Percentiles rank a stretch among this genome's conserved stretches.
Evolutionary conservation across 2,329 filamentous ascomycete genomes (phyloP).

Genomic region (Fusarium coffeatum): DNA sequence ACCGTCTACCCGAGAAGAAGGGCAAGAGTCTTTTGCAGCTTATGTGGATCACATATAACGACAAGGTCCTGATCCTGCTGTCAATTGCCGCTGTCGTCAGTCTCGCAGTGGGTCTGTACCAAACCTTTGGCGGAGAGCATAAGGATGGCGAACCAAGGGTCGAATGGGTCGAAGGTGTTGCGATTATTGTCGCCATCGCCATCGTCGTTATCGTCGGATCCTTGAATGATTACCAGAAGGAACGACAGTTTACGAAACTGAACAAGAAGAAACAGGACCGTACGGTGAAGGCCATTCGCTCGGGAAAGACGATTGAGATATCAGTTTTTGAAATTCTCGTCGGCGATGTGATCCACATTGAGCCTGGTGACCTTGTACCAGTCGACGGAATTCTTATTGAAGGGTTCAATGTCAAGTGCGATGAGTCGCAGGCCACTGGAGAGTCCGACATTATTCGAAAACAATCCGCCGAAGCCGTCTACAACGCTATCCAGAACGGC

Average conservation of each 20-base stretch:
- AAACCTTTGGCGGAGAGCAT: constrained; percentile 73
- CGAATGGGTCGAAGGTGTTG: constrained; percentile 85
- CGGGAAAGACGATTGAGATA: constrained; percentile 75
- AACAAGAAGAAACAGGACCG: constrained; percentile 85
- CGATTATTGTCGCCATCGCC: constrained; percentile 81
- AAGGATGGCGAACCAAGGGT: constrained; percentile 64
- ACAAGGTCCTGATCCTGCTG: constrained; percentile 81
- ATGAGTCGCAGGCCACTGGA: constrained; percentile 82
- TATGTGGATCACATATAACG: constrained; percentile 86
- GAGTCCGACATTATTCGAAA: constrained; percentile 82
- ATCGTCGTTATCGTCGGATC: constrained; percentile 83
- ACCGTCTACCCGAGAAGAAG: constrained; percentile 78
- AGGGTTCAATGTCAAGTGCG: constrained; percentile 79
- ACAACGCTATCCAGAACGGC: constrained; percentile 73
- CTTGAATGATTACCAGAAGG: constrained; percentile 83
- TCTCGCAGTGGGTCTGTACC: constrained; percentile 79
- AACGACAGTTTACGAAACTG: constrained; percentile 80
- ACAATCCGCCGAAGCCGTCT: constrained; percentile 74
- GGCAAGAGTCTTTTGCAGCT: constrained; percentile 77
- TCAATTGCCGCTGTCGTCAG: constrained; percentile 78
- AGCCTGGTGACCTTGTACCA: constrained; percentile 79
- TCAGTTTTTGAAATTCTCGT: constrained; percentile 76
- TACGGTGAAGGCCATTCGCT: constrained; percentile 76
- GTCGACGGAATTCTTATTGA: constrained; percentile 79
- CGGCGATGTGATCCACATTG: constrained; percentile 78